Evolutionary conservation across 176 grass and related monocot genomes (phyloP), one percentile per base, ranked within the genome.

Genomic region (Aegilops sharonensis): DNA sequence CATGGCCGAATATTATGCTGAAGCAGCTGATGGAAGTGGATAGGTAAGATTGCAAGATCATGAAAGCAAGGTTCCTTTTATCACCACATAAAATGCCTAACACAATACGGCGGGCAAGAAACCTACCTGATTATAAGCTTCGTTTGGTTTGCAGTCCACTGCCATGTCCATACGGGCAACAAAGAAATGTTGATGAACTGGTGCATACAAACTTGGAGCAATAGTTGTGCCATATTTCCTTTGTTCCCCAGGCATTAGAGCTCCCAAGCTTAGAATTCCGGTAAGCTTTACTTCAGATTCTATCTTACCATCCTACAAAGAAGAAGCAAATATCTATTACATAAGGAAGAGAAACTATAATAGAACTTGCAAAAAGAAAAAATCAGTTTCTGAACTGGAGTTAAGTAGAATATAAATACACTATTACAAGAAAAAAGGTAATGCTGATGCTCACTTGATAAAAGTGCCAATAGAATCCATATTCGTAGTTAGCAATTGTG

Each of bases 181-280:
- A 90, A 99, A 99, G 86, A 99, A 99, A 94, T 97, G 97, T 68
- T 97, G 97, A 79, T 99, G 97, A 90, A 99, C 97, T 30, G 97
- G 97, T 93, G 97, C 97, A 90, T 99, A 99, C 85, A 99, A 68
- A 89, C 92, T 92, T 72, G 97, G 97, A 74, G 97, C 94, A 91
- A 99, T 99, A 21, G 94, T 99, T 61, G 97, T 99, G 75, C 97
- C 97, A 83, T 93, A 99, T 94, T 97, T 99, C 70, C 94, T 92
- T 71, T 89, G 89, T 90, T 97, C 94, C 45, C 97, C 97, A 45
- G 97, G 97, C 92, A 93, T 92, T 71, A 99, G 81, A 80, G 97
- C 94, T 89, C 97, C 97, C 87, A 99, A 87, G 59, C 97, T 99
- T 27, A 99, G 94, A 90, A 99, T 97, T 66, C 97, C 97, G 32